Base-by-base conservation (phyloP, 2,329 filamentous ascomycete species). In the Grosmannia serpens region DNA sequence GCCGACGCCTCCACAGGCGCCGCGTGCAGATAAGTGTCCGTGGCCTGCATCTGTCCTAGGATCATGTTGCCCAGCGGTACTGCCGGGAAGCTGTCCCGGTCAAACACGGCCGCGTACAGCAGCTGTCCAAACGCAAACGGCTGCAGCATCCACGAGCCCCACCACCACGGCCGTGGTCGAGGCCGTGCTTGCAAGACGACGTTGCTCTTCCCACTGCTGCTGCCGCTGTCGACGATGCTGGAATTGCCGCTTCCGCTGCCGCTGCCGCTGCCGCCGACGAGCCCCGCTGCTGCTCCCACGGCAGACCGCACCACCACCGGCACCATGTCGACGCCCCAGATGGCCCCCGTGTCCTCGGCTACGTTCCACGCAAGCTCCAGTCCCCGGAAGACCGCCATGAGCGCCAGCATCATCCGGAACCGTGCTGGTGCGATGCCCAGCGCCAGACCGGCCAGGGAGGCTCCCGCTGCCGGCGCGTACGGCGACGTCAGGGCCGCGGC, bases 291-390 rank as follows among this genome's bases (percentile, higher is more conserved):
- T 2, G 61, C 61, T 15, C 62, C 64, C 61, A 87, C 75, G 0
- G 60, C 62, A 4, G 61, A 58, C 4, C 58, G 59, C 4, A 63
- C 59, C 0, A 53, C 53, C 31, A 63, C 59, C 6, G 63, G 62
- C 8, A 75, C 78, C 63, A 76, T 77, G 64, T 76, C 76, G 65
- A 74, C 75, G 2, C 82, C 82, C 83, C 83, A 86, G 55, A 86
- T 75, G 65, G 80, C 83, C 8, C 86, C 86, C 49, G 87, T 84
- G 51, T 86, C 84, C 67, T 96, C 89, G 6, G 89, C 79, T 24
- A 86, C 78, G 70, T 96, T 96, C 78, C 91, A 97, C 5, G 82
- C 78, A 64, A 92, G 94, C 69, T 99, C 92, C 44, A 95, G 75
- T 1, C 89, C 88, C 55, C 89, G 82, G 64, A 90, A 92, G 61